phyloP scores from a whole-genome alignment of 2,329 filamentous ascomycete genomes.

The Didymella lethalis region DNA sequence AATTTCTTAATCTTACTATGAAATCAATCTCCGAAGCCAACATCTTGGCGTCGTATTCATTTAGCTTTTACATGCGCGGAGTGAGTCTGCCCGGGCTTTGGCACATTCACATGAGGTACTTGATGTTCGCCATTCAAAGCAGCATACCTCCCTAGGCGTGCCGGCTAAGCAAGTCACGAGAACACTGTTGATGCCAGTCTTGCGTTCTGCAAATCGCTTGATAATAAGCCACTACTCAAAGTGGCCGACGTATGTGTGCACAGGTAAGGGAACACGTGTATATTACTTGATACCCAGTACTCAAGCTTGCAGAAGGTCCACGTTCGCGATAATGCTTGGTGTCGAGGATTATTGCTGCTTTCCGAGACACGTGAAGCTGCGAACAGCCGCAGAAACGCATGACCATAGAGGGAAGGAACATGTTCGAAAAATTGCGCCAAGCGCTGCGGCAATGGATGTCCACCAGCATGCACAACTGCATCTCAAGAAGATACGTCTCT shows the following conservation, averaged over 20 bases:
- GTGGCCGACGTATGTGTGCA: no score
- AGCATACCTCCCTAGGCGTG: no score
- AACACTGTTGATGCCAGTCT: no score
- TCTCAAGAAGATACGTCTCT: constrained; percentile 10
- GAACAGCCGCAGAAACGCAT: not conserved
- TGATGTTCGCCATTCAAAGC: no score
- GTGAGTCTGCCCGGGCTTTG: not conserved
- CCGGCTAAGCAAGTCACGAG: no score
- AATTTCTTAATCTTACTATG: constrained; percentile 19
- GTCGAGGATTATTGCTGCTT: not conserved
- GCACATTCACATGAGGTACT: not conserved
- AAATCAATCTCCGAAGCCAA: constrained; percentile 4
- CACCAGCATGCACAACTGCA: not conserved
- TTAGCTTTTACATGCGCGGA: not conserved
- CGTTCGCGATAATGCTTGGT: no score
- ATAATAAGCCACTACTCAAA: no score
- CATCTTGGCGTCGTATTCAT: constrained; percentile 16
- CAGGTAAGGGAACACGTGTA: no score
- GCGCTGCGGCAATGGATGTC: not conserved
- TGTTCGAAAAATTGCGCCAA: not conserved
- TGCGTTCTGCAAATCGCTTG: no score
- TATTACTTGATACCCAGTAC: no score
- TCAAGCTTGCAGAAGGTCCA: no score
- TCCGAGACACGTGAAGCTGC: not conserved
- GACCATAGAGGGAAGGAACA: not conserved